Percentiles rank a stretch among this genome's conserved stretches.
Conservation (phyloP, 345 rosid genomes). For the Pelargonium nanum region DNA sequence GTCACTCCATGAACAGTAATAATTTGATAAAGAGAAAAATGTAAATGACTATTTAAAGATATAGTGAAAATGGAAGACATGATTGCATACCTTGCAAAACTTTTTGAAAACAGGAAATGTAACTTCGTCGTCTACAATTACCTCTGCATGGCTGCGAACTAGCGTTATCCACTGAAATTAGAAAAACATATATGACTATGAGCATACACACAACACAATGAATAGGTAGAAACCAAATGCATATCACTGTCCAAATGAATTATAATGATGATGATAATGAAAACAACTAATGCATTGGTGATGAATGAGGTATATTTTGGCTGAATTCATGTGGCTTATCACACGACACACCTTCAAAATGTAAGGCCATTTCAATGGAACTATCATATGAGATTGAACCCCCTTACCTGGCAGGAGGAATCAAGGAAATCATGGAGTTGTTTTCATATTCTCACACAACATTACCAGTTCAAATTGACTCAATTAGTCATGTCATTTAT, state of each 20-base stretch:
- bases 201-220: neutral
- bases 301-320: no score
- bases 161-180: conserved; percentile 70
- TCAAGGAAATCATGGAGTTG: no score
- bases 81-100: conserved; percentile 57
- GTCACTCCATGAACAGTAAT: neutral
- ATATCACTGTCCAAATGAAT: neutral
- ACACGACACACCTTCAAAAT: no score
- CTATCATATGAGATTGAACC: no score
- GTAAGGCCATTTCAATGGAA: no score
- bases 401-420: no score
- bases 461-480: no score
- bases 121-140: conserved; percentile 55
- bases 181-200: conserved; percentile 6
- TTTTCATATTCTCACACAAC: no score
- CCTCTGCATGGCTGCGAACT: conserved; percentile 66
- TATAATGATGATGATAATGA: neutral
- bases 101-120: conserved; percentile 59
- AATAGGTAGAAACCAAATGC: neutral
- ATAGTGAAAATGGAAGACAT: neutral
- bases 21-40: conserved; percentile 1
- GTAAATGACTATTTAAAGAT: neutral
- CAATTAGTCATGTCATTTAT: no score
- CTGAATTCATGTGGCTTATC: no score
- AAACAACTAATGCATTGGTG: neutral